These are phyloP conservation scores for Microdochium bolleyi DNA, from an alignment of 2,329 filamentous ascomycete species.

Conservation along the genomic window DNA sequence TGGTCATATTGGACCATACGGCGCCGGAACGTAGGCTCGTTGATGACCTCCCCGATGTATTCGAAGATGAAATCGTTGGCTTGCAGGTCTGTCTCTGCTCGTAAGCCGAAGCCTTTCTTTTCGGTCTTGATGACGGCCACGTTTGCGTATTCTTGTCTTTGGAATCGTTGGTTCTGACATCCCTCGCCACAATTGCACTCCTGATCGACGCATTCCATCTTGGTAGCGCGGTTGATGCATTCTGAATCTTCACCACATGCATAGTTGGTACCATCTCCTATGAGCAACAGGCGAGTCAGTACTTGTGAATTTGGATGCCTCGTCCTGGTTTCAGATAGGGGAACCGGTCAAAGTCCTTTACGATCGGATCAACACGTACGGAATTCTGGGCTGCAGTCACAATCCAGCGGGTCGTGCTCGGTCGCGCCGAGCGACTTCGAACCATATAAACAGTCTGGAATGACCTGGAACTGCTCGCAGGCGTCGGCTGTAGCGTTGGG, in stretches of 20 bases:
- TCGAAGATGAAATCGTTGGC: conserved; percentile 93
- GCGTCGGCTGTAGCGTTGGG: conserved; percentile 75
- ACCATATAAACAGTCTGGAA: conserved; percentile 81
- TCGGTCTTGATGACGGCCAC: conserved; percentile 96
- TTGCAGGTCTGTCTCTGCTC: conserved; percentile 68
- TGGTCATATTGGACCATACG: conserved; percentile 92
- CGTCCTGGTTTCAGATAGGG: conserved; percentile 6
- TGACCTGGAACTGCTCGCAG: conserved; percentile 67
- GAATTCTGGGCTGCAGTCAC: conserved; percentile 92
- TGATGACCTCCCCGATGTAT: conserved; percentile 97
- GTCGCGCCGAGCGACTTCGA: conserved; percentile 87
- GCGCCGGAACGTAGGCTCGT: conserved; percentile 78
- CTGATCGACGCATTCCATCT: conserved; percentile 83
- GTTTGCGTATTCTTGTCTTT: conserved; percentile 78
- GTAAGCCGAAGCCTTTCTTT: conserved; percentile 92
- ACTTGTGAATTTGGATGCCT: conserved; percentile 4
- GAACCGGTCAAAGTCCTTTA: conserved; percentile 4
- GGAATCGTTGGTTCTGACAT: conserved; percentile 94
- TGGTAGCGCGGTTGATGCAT: conserved; percentile 96
- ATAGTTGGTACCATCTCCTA: conserved; percentile 60
- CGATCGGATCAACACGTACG: conserved; percentile 51
- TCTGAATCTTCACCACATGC: conserved; percentile 95
- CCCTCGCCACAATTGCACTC: conserved; percentile 80
- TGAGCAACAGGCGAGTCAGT: conserved; percentile 11
- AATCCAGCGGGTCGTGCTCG: conserved; percentile 84